A percentile compares a stretch with the other conserved stretches of the same genome.
phyloP scores from a whole-genome alignment of 352 stramenopile genomes.

The Poterioochromonas sp. region DNA sequence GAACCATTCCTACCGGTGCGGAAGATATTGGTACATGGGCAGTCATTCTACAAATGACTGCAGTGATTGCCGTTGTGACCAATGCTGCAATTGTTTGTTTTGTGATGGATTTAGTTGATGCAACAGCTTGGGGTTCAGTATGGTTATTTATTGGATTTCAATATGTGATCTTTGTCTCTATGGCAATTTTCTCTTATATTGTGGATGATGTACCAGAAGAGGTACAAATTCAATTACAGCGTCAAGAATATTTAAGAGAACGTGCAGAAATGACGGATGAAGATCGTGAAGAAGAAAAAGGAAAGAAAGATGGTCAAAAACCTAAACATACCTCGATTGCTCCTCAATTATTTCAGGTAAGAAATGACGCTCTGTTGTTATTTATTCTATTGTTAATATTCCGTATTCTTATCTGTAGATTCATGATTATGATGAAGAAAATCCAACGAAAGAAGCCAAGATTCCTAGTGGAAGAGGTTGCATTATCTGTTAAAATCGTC shows the following conservation, averaged over 20 bases:
- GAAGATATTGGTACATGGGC: constrained; percentile 74
- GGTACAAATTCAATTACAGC: constrained; percentile 58
- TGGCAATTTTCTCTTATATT: constrained; percentile 59
- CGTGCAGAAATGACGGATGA: background rate
- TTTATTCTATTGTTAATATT: too few species aligned
- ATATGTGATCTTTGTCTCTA: constrained; percentile 64
- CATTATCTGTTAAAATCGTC: too few species aligned
- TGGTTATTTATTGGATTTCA: constrained; percentile 48
- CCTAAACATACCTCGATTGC: too few species aligned
- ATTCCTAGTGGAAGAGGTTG: too few species aligned
- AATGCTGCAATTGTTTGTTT: constrained; percentile 72
- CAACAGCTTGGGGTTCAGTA: constrained; percentile 52
- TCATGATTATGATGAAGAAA: too few species aligned
- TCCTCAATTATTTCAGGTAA: too few species aligned
- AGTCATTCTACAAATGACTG: constrained; percentile 10
- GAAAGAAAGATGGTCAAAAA: too few species aligned
- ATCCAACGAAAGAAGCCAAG: too few species aligned
- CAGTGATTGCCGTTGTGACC: constrained; percentile 60
- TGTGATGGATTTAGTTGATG: constrained; percentile 48
- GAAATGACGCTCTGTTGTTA: too few species aligned
- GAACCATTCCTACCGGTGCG: constrained; percentile 59
- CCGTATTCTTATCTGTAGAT: too few species aligned
- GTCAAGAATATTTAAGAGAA: constrained; percentile 62
- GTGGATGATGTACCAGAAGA: constrained; percentile 64
- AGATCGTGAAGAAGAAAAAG: background rate